Evolutionary conservation across 768 basidiomycete genomes (phyloP).

Genomic region (Mycena rebaudengoi): DNA sequence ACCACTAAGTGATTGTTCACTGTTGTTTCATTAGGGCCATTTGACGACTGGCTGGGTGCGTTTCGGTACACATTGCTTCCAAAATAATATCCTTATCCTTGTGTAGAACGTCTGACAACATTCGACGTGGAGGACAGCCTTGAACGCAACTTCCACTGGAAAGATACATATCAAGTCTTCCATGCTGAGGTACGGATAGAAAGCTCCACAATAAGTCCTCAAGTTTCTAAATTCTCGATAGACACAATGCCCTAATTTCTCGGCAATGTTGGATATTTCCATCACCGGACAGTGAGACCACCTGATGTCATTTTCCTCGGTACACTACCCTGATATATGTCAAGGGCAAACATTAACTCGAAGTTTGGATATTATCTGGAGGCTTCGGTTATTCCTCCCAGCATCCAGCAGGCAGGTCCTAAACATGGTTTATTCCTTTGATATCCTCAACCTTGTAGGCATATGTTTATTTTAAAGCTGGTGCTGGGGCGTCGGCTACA

Average conservation of each 20-base stretch:
- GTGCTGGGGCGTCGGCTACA: conserved; percentile 14
- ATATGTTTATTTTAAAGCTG: conserved; percentile 24
- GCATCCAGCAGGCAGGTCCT: conserved; percentile 33
- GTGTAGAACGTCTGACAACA: no score
- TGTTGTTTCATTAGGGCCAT: no score
- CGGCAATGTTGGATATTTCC: conserved; percentile 27
- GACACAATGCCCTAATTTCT: conserved; percentile 35
- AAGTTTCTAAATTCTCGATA: no score
- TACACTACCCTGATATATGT: neutral
- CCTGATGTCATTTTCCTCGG: neutral
- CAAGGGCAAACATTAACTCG: conserved; percentile 16
- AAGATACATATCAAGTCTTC: no score
- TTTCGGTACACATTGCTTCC: no score
- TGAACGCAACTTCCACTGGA: conserved; percentile 26
- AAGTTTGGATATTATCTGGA: conserved; percentile 35
- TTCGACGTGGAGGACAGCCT: conserved; percentile 13
- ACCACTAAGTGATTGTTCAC: no score
- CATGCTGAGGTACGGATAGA: no score
- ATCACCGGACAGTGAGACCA: conserved; percentile 11
- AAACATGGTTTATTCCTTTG: no score
- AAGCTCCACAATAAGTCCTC: no score
- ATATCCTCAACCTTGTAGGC: no score
- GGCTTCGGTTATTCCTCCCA: conserved; percentile 31
- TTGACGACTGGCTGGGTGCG: no score
- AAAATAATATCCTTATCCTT: neutral